Percentiles rank a stretch among this genome's conserved stretches.
Conservation (phyloP, 106 monocot genomes). For the Iris macrosiphon region DNA sequence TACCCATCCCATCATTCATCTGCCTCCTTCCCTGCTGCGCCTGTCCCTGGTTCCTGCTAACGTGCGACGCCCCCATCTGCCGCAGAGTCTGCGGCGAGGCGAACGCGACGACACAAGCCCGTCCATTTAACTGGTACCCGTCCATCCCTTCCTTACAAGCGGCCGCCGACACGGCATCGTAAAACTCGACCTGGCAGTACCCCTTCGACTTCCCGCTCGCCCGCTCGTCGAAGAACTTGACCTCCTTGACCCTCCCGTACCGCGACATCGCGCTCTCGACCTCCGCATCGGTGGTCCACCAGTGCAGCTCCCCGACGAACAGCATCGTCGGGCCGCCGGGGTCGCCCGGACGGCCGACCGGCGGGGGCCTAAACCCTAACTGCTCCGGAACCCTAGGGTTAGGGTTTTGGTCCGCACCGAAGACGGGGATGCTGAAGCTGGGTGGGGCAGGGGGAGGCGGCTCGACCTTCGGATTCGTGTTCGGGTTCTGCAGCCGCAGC, state of each 20-base stretch:
- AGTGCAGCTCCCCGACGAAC: constrained; percentile 62
- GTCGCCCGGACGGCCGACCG: constrained; percentile 2
- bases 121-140: constrained; percentile 49
- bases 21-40: constrained; percentile 19
- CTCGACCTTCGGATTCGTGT: background rate
- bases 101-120: constrained; percentile 58
- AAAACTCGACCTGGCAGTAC: constrained; percentile 74
- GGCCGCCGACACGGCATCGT: constrained; percentile 31
- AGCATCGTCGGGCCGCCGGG: constrained; percentile 33
- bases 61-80: constrained; percentile 31
- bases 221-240: constrained; percentile 70
- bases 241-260: constrained; percentile 59
- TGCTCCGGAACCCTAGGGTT: background rate
- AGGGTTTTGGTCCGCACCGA: background rate
- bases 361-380: background rate
- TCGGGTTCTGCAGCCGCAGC: background rate
- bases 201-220: constrained; percentile 81
- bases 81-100: constrained; percentile 42
- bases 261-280: constrained; percentile 38
- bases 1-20: constrained; percentile 22
- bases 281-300: constrained; percentile 80
- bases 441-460: background rate
- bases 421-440: too few species aligned
- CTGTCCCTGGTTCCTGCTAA: constrained; percentile 33
- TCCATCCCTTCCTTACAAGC: constrained; percentile 76